Conservation (phyloP, 2,329 filamentous ascomycete species). For the Trichoderma polysporum region DNA sequence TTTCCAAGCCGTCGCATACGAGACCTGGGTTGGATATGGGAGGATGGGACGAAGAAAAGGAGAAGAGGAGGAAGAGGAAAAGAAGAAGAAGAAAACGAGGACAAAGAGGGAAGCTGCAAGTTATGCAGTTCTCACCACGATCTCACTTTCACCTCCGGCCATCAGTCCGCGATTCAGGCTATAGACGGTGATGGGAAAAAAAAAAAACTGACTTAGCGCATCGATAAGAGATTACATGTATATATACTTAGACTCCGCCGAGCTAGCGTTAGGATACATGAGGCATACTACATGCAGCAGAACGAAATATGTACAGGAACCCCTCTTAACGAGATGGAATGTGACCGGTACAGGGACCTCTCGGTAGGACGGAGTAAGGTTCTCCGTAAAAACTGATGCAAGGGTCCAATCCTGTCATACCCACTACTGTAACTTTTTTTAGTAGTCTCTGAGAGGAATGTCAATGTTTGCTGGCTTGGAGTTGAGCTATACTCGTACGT, state of each 20-base stretch:
- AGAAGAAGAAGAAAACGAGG: not conserved
- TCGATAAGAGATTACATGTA: constrained; percentile 9
- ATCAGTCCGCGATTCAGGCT: constrained; percentile 41
- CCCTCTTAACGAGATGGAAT: not conserved
- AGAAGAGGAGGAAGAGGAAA: not conserved
- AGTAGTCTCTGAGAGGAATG: not conserved
- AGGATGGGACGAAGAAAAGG: constrained; percentile 51
- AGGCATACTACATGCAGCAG: fast-evolving
- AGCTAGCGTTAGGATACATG: not conserved
- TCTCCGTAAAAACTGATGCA: not conserved
- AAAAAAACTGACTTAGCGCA: constrained; percentile 12
- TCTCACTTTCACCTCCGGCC: constrained; percentile 53
- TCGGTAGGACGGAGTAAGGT: not conserved
- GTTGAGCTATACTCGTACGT: not conserved
- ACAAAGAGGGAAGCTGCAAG: constrained; percentile 1
- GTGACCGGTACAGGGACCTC: not conserved
- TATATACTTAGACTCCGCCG: not conserved
- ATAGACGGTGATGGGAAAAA: constrained; percentile 5
- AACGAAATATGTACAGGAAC: not conserved
- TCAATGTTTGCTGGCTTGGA: not conserved
- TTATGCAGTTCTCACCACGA: constrained; percentile 45
- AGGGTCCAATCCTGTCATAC: not conserved
- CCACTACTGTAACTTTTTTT: not conserved
- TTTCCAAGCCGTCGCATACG: constrained; percentile 35
- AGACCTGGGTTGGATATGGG: constrained; percentile 56